Evolutionary conservation across 352 stramenopile genomes (phyloP), one percentile per base, ranked within the genome.

Genomic region (Globisporangium cylindrosporum): DNA sequence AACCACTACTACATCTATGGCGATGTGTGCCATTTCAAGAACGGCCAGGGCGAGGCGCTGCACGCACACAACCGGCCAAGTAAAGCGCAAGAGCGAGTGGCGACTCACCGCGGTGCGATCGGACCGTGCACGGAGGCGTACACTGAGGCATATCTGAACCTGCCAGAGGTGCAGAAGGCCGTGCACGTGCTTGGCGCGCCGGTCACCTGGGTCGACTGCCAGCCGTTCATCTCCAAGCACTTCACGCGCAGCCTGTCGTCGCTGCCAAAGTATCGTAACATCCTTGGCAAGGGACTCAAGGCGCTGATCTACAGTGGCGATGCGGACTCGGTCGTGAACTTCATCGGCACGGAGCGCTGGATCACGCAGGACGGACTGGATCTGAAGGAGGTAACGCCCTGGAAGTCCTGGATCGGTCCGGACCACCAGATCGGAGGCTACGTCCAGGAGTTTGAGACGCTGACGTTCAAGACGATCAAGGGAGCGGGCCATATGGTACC

Each of bases 261-360:
- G 10, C 68, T 93, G 43, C 74, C 81, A 59, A 90, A 92, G 65
- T 92, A 92, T 68, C 67, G 64, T 6, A 84, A 78, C 51, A 76
- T 90, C 36, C 77, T 92, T 4, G 72, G 70, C 56, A 76, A 78
- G 7, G 73, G 64, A 0, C 72, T 90, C 5, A 73, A 86, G 18
- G 71, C 78, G 25, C 74, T 92, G 20, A 88, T 92, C 63, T 92
- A 92, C 71, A 86, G 75, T 25, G 84, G 84, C 1, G 84, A 92
- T 48, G 79, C 84, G 12, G 84, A 92, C 72, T 90, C 82, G 18
- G 74, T 89, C 53, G 82, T 90, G 20, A 90, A 92, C 67, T 92
- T 92, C 61, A 84, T 92, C 49, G 82, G 84, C 3, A 99, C 98
- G 64, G 76, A 90, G 70, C 82, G 84, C 18, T 92, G 83, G 83